A percentile compares a stretch with the other conserved stretches of the same genome.
phyloP scores from a whole-genome alignment of 164 flowering plant genomes.

The Magnolia officinalis region DNA sequence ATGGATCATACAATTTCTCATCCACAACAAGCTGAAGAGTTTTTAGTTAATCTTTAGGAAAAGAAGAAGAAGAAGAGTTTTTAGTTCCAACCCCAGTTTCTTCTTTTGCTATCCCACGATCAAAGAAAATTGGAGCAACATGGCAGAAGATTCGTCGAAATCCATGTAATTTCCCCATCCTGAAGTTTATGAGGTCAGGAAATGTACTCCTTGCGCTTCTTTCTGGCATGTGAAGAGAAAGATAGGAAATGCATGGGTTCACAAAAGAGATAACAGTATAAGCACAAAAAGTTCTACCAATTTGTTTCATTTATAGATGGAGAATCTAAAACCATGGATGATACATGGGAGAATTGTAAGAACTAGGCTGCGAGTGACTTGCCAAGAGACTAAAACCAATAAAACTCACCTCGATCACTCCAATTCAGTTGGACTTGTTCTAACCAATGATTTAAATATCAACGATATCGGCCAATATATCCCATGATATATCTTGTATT shows the following conservation, averaged over 20 bases:
- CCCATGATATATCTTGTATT: too few species aligned
- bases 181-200: conserved; percentile 73
- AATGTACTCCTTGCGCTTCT: conserved; percentile 88
- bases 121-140: conserved; percentile 82
- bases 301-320: background rate
- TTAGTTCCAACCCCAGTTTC: conserved; percentile 45
- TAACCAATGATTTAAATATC: too few species aligned
- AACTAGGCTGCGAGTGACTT: too few species aligned
- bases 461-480: too few species aligned
- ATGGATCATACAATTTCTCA: background rate
- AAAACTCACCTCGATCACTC: too few species aligned
- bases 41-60: background rate
- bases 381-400: too few species aligned
- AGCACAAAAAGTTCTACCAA: background rate
- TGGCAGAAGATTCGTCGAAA: conserved; percentile 88
- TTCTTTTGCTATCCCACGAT: conserved; percentile 83
- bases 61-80: background rate
- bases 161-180: conserved; percentile 67
- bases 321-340: background rate
- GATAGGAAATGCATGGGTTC: background rate
- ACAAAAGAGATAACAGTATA: background rate
- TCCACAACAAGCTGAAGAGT: background rate
- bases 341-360: too few species aligned
- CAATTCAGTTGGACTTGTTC: too few species aligned
- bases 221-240: conserved; percentile 37